Evolutionary conservation across 192 early-diverging fungal genomes (phyloP), one percentile per base, ranked within the genome.

Genomic region (Backusella psychrophila): DNA sequence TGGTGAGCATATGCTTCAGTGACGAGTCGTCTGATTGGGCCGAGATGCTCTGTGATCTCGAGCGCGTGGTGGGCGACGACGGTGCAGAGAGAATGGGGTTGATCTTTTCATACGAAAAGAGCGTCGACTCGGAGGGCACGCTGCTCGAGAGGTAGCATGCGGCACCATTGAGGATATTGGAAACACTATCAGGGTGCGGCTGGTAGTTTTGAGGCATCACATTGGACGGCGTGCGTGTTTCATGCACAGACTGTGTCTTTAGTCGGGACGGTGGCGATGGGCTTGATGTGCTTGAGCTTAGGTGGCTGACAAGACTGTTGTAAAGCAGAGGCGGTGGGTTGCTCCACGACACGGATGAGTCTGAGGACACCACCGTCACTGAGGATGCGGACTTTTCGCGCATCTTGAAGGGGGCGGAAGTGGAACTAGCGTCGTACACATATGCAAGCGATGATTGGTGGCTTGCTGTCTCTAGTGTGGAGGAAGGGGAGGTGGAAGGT

Each of bases 311-410:
- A 5, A 78, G 41, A 42, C 39, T 56, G n/a, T 34, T 69, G n/a
- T 73, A 44, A 6, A 79, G 11, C 9, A 77, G 41, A 5, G 76
- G 76, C 4, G 76, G 76, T 7, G 72, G 78, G 14, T 46, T 69
- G 42, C 73, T 79, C 78, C 78, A 79, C 4, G 78, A 79, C 3
- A 79, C 49, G 2, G 72, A 73, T 7, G 78, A 67, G 21, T 44
- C 67, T 2, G 78, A 73, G 1, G 71, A 73, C 1, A 66, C 42
- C n/a, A 79, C 67, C 19, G 39, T 70, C 46, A 42, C 44, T 34
- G 53, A 67, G 5, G 66, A 65, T 1, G 66, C 26, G 7, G 66
- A 74, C 66, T 73, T 68, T 71, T 59, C 42, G 4, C 56, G 72
- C 5, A 79, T 74, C 42, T 79, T 79, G 42, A 75, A 79, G 3